Evolutionary conservation across 176 grass and related monocot species (phyloP).

Genomic region (Cymbopogon citratus): DNA sequence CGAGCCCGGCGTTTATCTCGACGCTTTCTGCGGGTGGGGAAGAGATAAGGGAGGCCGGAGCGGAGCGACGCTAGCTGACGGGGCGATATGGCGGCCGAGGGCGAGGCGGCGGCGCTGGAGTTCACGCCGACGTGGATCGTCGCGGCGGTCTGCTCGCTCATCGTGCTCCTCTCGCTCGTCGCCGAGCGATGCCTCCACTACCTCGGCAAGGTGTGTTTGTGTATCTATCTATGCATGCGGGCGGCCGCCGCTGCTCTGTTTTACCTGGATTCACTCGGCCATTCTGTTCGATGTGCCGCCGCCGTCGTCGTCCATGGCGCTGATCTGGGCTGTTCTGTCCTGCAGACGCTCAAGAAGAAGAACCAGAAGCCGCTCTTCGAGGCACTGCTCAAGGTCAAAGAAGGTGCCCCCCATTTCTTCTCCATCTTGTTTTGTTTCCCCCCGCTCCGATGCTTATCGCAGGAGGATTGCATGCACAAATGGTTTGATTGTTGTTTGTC

Average conservation of each 20-base stretch:
- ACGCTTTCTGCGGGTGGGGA: neutral
- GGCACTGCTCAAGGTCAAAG: conserved; percentile 92
- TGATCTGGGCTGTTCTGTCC: conserved; percentile 4
- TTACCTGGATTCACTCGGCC: neutral
- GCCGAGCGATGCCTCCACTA: conserved; percentile 71
- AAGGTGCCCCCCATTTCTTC: conserved; percentile 43
- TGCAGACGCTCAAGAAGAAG: conserved; percentile 60
- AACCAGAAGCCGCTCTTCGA: conserved; percentile 81
- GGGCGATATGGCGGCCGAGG: neutral
- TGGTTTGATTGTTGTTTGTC: neutral
- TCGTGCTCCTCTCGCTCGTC: conserved; percentile 67
- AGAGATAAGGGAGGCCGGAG: neutral
- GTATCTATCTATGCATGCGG: neutral
- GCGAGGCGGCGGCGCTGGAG: conserved; percentile 56
- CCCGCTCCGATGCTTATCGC: neutral
- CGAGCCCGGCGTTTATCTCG: too few species aligned
- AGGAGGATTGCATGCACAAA: neutral
- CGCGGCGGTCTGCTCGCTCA: conserved; percentile 66
- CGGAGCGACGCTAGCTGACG: neutral
- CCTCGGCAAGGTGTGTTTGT: conserved; percentile 76
- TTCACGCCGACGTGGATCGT: conserved; percentile 95
- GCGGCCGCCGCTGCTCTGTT: too few species aligned
- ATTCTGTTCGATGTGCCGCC: neutral
- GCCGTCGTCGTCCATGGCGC: neutral
- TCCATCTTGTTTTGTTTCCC: neutral